phyloP scores from a whole-genome alignment of 2,329 filamentous ascomycete genomes.

The Cephalotrichum gorgonifer region DNA sequence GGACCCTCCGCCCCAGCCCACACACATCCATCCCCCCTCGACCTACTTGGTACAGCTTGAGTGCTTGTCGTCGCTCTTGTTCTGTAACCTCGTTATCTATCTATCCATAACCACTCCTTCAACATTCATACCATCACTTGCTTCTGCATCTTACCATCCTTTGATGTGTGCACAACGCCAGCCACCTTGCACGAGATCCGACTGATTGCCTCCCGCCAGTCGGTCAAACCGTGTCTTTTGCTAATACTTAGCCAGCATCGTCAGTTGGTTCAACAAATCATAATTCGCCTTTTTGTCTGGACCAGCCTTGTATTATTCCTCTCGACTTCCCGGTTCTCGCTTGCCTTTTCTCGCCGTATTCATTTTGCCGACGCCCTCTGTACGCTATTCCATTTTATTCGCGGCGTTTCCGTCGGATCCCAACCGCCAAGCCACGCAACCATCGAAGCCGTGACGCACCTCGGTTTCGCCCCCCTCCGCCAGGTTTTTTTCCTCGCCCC shows the following conservation, averaged over 20 bases:
- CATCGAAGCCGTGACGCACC: constrained; percentile 5
- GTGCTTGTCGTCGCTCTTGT: not conserved
- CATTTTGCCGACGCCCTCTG: not conserved
- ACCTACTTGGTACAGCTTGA: not conserved
- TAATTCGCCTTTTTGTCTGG: not conserved
- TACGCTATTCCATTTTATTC: not conserved
- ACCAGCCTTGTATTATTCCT: not conserved
- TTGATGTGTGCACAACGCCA: not conserved
- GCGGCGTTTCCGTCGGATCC: not conserved
- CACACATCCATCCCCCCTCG: too few relatives aligned
- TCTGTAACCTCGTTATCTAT: constrained; percentile 2
- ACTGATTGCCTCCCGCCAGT: not conserved
- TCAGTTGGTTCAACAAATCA: not conserved
- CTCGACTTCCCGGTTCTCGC: not conserved
- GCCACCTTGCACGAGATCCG: not conserved
- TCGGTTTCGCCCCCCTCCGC: constrained; percentile 1
- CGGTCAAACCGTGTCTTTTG: not conserved
- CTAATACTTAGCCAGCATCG: constrained; percentile 3
- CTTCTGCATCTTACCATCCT: not conserved
- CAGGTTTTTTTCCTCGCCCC: constrained; percentile 6
- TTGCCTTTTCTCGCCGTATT: not conserved
- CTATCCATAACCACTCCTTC: not conserved
- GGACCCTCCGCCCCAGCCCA: too few relatives aligned
- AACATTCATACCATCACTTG: not conserved
- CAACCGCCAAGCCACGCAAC: not conserved